Base-by-base conservation (phyloP, 2,329 filamentous ascomycete genomes). In the Trichoderma harzianum region DNA sequence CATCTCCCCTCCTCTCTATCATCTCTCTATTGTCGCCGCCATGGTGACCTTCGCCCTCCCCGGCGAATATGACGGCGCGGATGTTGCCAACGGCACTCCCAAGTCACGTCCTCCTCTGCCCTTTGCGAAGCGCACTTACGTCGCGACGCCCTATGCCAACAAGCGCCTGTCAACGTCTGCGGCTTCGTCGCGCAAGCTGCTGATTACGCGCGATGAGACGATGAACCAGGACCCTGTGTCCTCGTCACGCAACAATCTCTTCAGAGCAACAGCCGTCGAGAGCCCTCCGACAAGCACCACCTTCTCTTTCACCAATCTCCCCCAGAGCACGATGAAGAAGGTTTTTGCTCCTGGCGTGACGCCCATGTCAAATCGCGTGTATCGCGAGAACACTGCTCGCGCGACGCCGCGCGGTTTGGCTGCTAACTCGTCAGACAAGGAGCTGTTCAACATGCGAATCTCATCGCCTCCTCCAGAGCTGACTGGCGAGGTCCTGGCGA, bases 391-490 rank as follows among this genome's bases (percentile, higher is more conserved):
- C 1, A 84, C 83, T 2, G 82, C 83, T 34, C 84, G 88, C 76
- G 82, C 83, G 65, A 84, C 82, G 6, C 82, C 84, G 26, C 84
- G 84, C 47, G 86, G 85, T 70, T 82, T 89, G 82, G 82, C 84
- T 74, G 81, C 84, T 30, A 85, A 84, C 77, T 82, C 84, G 7
- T 78, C 82, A 2, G 84, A 85, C 21, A 84, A 84, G 73, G 86
- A 89, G 58, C 82, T 87, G 18, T 90, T 90, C 76, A 79, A 83
- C 32, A 87, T 89, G 87, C 86, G 86, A 75, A 90, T 90, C 72
- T 83, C 86, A 28, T 87, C 86, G 21, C 88, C 88, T 0, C 87
- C 88, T 65, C 83, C 84, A 11, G 85, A 88, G 72, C 81, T 90
- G 34, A 87, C 85, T 16, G 88, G 88, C 73, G 87, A 89, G 77